Conservation (phyloP, 805 yeast species). For the Kuraishia borneana region DNA sequence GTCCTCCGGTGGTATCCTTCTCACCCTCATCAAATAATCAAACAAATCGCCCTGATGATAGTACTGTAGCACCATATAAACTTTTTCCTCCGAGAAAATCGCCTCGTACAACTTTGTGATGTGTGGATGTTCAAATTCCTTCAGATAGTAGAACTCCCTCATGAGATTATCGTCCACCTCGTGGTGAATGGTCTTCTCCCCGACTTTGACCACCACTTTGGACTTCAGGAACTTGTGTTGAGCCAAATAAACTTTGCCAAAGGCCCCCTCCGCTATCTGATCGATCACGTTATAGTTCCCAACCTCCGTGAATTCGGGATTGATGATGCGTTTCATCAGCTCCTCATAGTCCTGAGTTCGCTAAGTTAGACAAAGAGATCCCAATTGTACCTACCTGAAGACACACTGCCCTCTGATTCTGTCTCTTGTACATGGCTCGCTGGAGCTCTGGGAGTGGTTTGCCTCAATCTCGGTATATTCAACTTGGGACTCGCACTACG, state of each 20-base stretch:
- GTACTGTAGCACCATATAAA: constrained; percentile 86
- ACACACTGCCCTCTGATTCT: not conserved
- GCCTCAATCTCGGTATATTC: no score
- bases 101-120: constrained; percentile 81
- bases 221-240: constrained; percentile 61
- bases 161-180: constrained; percentile 71
- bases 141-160: constrained; percentile 80
- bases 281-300: constrained; percentile 71
- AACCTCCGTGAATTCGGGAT: constrained; percentile 43
- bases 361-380: constrained; percentile 5
- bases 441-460: not conserved
- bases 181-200: constrained; percentile 29
- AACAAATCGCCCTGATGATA: constrained; percentile 76
- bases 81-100: constrained; percentile 63
- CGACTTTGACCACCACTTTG: constrained; percentile 80
- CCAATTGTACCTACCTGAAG: not conserved
- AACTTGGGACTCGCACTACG: not conserved
- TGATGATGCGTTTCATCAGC: constrained; percentile 22
- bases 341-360: constrained; percentile 23
- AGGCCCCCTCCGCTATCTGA: constrained; percentile 85
- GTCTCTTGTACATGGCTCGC: not conserved
- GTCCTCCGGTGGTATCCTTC: constrained; percentile 39
- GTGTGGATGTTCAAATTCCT: constrained; percentile 74
- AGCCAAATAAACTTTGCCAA: constrained; percentile 87
- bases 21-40: constrained; percentile 46